Percentiles rank a stretch among this genome's conserved stretches.
Conservation (phyloP, 495 filamentous ascomycete genomes). For the Ramalina intermedia region DNA sequence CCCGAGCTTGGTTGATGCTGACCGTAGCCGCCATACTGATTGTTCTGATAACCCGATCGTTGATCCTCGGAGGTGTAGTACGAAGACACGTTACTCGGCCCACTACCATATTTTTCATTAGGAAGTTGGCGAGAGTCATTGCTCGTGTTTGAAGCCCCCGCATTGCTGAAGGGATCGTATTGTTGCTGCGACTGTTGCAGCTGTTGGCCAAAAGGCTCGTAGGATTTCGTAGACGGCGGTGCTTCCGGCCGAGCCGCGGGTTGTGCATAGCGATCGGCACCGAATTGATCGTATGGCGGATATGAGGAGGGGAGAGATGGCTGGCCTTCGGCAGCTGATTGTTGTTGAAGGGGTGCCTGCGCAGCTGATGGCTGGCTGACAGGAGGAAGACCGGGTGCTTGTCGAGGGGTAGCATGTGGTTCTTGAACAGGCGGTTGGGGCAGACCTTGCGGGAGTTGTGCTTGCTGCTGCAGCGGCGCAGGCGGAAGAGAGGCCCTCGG, state of each 20-base stretch:
- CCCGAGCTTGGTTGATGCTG: conserved; percentile 46
- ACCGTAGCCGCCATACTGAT: conserved; percentile 68
- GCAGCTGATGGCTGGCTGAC: conserved; percentile 41
- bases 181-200: conserved; percentile 49
- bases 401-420: conserved; percentile 46
- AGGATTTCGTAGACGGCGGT: conserved; percentile 62
- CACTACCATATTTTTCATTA: background rate
- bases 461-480: conserved; percentile 28
- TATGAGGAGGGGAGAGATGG: conserved; percentile 30
- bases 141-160: background rate
- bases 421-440: conserved; percentile 37
- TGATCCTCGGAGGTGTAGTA: conserved; percentile 81
- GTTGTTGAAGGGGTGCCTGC: conserved; percentile 6
- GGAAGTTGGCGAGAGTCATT: background rate
- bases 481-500: conserved; percentile 87
- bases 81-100: conserved; percentile 61
- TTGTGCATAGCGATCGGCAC: conserved; percentile 49
- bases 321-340: conserved; percentile 19
- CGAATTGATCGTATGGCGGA: conserved; percentile 25
- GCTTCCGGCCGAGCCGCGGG: conserved; percentile 39
- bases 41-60: conserved; percentile 62
- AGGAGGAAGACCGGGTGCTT: conserved; percentile 53
- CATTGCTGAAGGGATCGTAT: conserved; percentile 34
- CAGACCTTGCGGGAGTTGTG: conserved; percentile 30
- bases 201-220: conserved; percentile 77